These are phyloP conservation scores for Rhododendron henanense DNA, from an alignment of 148 eudicot species.

Conservation along the genomic window DNA sequence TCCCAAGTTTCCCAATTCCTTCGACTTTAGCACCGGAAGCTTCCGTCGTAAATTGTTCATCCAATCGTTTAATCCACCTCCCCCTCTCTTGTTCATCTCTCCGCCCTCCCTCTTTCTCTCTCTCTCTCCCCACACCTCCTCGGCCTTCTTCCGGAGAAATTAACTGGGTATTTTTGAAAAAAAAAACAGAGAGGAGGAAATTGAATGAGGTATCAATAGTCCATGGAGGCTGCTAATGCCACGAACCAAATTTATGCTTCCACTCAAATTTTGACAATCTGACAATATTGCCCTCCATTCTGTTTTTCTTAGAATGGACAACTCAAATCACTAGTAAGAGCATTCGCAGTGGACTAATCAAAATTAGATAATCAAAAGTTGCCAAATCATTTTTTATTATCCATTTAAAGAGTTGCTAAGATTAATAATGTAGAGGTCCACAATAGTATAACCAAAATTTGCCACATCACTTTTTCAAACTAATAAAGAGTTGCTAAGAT, in stretches of 20 bases:
- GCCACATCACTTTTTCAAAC: no score
- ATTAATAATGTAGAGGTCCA: no score
- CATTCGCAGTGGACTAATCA: no score
- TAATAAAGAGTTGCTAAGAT: no score
- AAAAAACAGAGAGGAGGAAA: no score
- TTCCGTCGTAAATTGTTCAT: conserved; percentile 3
- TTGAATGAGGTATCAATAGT: not conserved
- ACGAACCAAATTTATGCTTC: not conserved
- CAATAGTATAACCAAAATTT: no score
- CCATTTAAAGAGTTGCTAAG: no score
- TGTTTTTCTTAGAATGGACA: not conserved
- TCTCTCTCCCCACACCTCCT: not conserved
- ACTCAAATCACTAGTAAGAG: no score
- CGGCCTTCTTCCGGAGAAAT: not conserved
- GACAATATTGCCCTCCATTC: not conserved
- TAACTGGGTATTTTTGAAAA: no score
- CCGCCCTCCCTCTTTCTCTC: not conserved
- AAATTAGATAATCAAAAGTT: no score
- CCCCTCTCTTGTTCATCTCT: not conserved
- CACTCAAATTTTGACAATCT: not conserved
- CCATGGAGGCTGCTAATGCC: not conserved
- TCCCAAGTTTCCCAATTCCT: conserved; percentile 43
- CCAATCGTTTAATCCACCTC: not conserved
- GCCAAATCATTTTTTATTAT: no score
- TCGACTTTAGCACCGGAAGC: conserved; percentile 23